These are phyloP conservation scores for Lagerstroemia speciosa DNA, from an alignment of 345 rosid species.

Conservation along the genomic window DNA sequence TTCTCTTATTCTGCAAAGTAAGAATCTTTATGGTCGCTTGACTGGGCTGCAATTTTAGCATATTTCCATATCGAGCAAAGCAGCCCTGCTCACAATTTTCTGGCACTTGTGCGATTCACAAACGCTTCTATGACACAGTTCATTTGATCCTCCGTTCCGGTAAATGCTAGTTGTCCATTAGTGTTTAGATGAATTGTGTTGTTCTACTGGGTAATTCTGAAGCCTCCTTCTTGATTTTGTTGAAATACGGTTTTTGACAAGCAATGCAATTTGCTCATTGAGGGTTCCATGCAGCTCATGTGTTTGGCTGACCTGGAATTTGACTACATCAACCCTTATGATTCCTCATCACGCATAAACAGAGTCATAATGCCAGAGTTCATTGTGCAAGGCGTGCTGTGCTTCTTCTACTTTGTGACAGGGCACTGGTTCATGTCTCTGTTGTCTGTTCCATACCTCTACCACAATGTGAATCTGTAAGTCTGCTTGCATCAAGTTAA, in stretches of 20 bases:
- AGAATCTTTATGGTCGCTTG: not conserved
- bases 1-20: not conserved
- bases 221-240: not conserved
- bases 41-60: not conserved
- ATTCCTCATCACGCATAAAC: slow-evolving; percentile 60
- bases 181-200: too few relatives aligned
- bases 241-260: not conserved
- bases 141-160: too few relatives aligned
- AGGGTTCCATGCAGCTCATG: slow-evolving; percentile 44
- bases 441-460: slow-evolving; percentile 45
- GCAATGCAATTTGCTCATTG: not conserved
- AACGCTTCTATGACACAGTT: too few relatives aligned
- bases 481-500: slow-evolving; percentile 16
- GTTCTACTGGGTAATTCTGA: not conserved
- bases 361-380: slow-evolving; percentile 49
- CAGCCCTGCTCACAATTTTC: too few relatives aligned
- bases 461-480: slow-evolving; percentile 54
- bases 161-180: too few relatives aligned
- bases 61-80: not conserved
- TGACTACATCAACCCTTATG: slow-evolving; percentile 69
- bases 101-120: too few relatives aligned
- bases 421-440: slow-evolving; percentile 66
- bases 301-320: slow-evolving; percentile 71
- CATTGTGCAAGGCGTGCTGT: slow-evolving; percentile 42
- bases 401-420: slow-evolving; percentile 42